These are phyloP conservation scores for Colletotrichum simmondsii DNA, from an alignment of 2,329 filamentous ascomycete species.

Conservation along the genomic window DNA sequence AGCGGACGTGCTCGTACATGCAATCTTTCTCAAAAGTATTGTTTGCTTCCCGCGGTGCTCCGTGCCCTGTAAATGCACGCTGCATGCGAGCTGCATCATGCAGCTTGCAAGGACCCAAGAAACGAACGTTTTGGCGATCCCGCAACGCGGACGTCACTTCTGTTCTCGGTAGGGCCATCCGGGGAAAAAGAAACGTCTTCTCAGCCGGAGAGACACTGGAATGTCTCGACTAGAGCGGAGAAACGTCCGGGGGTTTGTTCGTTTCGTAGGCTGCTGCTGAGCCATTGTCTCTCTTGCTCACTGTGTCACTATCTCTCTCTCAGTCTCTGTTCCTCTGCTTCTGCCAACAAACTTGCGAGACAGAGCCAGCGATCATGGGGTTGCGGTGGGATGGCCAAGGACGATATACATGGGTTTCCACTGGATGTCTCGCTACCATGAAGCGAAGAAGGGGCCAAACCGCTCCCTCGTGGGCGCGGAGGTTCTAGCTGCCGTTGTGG, in stretches of 20 bases:
- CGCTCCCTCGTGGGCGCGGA: conserved; percentile 1
- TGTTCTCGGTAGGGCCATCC: conserved; percentile 34
- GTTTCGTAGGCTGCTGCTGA: neutral
- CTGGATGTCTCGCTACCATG: neutral
- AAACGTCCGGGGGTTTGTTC: neutral
- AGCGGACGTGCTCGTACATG: neutral
- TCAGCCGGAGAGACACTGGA: neutral
- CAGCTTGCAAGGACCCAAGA: conserved; percentile 8
- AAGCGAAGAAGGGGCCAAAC: neutral
- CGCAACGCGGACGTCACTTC: conserved; percentile 31
- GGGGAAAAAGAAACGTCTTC: conserved; percentile 14
- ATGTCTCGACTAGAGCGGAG: conserved; percentile 10
- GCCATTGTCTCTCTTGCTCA: neutral
- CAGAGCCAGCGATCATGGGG: neutral
- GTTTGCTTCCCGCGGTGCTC: neutral
- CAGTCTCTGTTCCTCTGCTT: neutral
- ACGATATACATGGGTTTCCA: neutral
- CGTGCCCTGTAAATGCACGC: neutral
- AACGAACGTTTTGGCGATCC: conserved; percentile 22
- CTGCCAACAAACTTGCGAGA: neutral
- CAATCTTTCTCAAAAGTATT: neutral
- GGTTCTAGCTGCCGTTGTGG: conserved; percentile 30
- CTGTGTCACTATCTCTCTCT: neutral
- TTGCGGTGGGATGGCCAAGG: neutral
- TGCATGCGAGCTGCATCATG: neutral